Conservation (phyloP, 2,329 filamentous ascomycete species). For the Aspergillus alliaceus region DNA sequence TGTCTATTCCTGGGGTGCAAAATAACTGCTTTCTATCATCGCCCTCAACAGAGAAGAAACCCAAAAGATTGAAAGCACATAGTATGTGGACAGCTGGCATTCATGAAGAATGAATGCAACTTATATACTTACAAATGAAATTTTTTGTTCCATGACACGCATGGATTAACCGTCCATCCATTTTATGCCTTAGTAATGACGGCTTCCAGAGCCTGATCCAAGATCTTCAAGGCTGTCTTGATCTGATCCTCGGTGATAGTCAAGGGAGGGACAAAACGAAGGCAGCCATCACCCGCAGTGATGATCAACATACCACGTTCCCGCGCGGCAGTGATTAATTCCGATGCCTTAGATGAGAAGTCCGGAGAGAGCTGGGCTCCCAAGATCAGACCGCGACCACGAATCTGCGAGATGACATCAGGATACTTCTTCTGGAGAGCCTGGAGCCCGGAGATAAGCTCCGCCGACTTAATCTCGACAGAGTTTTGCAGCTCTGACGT, state of each 20-base stretch:
- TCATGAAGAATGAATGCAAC: background rate
- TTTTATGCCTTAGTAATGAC: conserved; percentile 47
- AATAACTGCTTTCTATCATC: background rate
- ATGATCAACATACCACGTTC: conserved; percentile 88
- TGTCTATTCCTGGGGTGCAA: background rate
- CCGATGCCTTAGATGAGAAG: conserved; percentile 50
- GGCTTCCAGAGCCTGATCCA: conserved; percentile 66
- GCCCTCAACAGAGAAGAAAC: background rate
- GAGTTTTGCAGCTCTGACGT: conserved; percentile 67
- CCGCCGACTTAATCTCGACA: conserved; percentile 66
- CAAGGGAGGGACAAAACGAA: conserved; percentile 87
- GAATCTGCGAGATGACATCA: conserved; percentile 70
- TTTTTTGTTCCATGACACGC: too few species aligned
- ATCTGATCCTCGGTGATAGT: conserved; percentile 81
- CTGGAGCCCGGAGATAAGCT: conserved; percentile 60
- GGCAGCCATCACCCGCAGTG: conserved; percentile 86
- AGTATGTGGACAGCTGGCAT: background rate
- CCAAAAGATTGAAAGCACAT: background rate
- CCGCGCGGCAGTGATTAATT: conserved; percentile 78
- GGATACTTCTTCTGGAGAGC: conserved; percentile 63
- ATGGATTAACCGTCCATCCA: background rate
- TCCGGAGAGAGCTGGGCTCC: conserved; percentile 79
- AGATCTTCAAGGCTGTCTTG: conserved; percentile 69
- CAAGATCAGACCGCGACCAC: conserved; percentile 81
- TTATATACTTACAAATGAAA: background rate